Base-by-base conservation (phyloP, 75 land plant genomes). In the Pinus albicaulis region DNA sequence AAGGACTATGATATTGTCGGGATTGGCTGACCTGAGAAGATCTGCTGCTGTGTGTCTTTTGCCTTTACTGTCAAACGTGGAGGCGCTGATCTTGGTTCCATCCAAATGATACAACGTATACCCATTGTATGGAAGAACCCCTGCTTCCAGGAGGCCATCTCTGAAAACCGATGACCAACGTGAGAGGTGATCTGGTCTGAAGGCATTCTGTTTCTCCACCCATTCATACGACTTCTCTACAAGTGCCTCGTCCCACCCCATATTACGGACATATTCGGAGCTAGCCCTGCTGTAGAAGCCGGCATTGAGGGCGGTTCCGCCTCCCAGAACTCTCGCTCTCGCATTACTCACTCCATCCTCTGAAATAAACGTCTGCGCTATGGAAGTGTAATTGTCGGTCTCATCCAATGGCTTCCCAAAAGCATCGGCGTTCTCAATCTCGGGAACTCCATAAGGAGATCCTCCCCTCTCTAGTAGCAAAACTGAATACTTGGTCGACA, bases 261-360 rank as follows among this genome's bases (percentile, higher is more conserved):
- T 72, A 0, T n/a, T 28, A 31, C 44, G 12, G 23, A 83, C 84
- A 68, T 86, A 92, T 24, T 73, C 89, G 3, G 73, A 80, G 59
- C 85, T 86, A 1, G 98, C 91, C 17, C 94, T 79, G 61, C 86
- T 82, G 86, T 92, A 96, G 85, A 94, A 94, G 4, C 99, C 99
- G 4, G 98, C 95, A 61, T 94, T 92, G 58, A 96, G 75, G 73
- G 88, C 84, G 66, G 82, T 83, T 56, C 94, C 83, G 23, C 99
- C 99, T 24, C 99, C 99, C 55, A 96, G 86, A 36, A 96, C 95
- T 2, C 99, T 80, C 7, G 90, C 96, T 2, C 99, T 83, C 22
- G 89, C 74, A 65, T 68, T 64, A 1, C 38, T 56, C 22, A 86
- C 86, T 24, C 86, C 87, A 63, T 86, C 86, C 17, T 74, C 76